These are phyloP conservation scores for Lunularia cruciata DNA, from an alignment of 225 moss, liverwort and hornwort species.

Conservation along the genomic window DNA sequence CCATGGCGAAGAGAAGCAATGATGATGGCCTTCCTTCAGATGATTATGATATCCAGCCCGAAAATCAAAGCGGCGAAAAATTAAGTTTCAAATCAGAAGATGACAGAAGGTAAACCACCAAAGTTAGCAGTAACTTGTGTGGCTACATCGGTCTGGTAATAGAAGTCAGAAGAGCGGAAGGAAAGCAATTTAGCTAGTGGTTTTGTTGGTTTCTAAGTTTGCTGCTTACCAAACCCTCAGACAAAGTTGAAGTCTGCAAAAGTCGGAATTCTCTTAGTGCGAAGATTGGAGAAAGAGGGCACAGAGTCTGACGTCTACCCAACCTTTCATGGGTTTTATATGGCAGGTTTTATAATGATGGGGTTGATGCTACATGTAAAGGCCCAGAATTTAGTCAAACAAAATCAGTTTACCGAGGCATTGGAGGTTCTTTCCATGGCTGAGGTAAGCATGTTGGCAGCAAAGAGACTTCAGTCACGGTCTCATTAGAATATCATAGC, in stretches of 20 bases:
- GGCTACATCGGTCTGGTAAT: too few species aligned
- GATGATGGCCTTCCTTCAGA: slow-evolving; percentile 55
- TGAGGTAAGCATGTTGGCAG: slow-evolving; percentile 46
- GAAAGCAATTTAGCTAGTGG: too few species aligned
- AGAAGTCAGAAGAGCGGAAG: too few species aligned
- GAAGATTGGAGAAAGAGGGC: too few species aligned
- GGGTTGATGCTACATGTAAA: slow-evolving; percentile 97
- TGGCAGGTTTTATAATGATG: slow-evolving; percentile 74
- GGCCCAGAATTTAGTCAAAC: slow-evolving; percentile 71
- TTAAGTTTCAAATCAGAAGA: slow-evolving; percentile 70
- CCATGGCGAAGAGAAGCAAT: slow-evolving; percentile 93
- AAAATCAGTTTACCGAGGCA: slow-evolving; percentile 64
- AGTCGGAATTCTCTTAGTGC: too few species aligned
- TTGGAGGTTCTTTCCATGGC: slow-evolving; percentile 84
- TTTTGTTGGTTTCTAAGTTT: too few species aligned
- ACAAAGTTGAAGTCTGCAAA: too few species aligned
- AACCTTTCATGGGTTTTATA: slow-evolving; percentile 1
- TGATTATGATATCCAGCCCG: slow-evolving; percentile 72
- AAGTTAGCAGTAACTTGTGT: background rate
- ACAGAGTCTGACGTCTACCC: too few species aligned
- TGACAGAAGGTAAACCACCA: slow-evolving; percentile 56
- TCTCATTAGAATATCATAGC: too few species aligned
- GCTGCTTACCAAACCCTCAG: too few species aligned
- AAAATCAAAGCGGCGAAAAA: slow-evolving; percentile 82
- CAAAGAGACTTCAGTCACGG: too few species aligned